Evolutionary conservation across 2,329 filamentous ascomycete species (phyloP).

Genomic region (Berkeleyomyces rouxiae): DNA sequence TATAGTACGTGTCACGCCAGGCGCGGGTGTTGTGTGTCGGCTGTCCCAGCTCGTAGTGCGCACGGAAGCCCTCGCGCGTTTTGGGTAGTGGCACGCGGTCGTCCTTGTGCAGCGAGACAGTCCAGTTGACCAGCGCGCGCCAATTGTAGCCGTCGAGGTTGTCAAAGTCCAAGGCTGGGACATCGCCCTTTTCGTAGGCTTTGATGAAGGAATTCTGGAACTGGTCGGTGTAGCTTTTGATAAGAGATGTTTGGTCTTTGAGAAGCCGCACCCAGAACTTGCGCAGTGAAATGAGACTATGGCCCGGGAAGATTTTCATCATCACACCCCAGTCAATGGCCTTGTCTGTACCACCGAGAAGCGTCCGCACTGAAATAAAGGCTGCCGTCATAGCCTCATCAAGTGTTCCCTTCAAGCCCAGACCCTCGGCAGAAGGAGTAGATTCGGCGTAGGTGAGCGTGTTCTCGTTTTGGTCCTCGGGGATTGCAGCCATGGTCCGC

Average conservation of each 20-base stretch:
- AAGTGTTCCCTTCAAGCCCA: conserved; percentile 4
- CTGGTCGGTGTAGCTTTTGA: conserved; percentile 28
- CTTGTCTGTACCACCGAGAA: conserved; percentile 44
- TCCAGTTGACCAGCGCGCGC: conserved; percentile 49
- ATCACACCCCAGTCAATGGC: conserved; percentile 45
- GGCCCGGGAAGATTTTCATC: conserved; percentile 36
- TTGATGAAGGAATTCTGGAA: conserved; percentile 50
- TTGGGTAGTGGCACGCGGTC: conserved; percentile 9
- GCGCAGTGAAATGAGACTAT: conserved; percentile 33
- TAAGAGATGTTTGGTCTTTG: conserved; percentile 13
- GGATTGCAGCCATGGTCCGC: conserved; percentile 10
- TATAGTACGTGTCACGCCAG: conserved; percentile 43
- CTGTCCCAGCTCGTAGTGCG: conserved; percentile 15
- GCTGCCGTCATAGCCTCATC: conserved; percentile 32
- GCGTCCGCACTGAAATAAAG: conserved; percentile 38
- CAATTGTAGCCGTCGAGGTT: conserved; percentile 51
- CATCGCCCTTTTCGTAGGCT: conserved; percentile 45
- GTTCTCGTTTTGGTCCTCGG: neutral
- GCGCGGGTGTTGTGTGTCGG: conserved; percentile 20
- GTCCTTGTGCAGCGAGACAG: conserved; percentile 29
- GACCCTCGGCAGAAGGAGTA: neutral
- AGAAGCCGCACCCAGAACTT: conserved; percentile 40
- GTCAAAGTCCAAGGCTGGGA: conserved; percentile 47
- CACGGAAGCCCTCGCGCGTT: conserved; percentile 3
- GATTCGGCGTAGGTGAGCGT: neutral